Evolutionary conservation across 148 eudicot species (phyloP).

Genomic region (Agrostemma githago): DNA sequence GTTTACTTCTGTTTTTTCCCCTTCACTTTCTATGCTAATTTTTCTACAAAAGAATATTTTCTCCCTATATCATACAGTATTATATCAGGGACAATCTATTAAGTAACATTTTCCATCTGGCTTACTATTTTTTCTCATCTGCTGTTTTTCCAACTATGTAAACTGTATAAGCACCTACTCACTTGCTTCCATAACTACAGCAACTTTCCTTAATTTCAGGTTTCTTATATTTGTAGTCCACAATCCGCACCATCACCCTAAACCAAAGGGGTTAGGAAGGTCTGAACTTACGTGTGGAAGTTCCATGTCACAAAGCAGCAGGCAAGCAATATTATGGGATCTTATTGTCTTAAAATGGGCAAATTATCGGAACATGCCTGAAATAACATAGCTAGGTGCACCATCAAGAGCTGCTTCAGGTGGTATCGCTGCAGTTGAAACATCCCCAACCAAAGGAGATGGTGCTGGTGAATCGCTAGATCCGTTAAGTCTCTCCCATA

Average conservation of each 20-base stretch:
- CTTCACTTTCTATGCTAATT: background rate
- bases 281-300: too few species aligned
- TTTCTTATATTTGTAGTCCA: background rate
- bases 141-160: background rate
- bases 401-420: conserved; percentile 49
- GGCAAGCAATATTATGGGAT: background rate
- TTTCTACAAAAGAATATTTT: background rate
- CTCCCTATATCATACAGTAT: background rate
- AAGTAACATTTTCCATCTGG: background rate
- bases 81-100: background rate
- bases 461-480: conserved; percentile 44
- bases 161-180: background rate
- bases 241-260: background rate
- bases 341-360: background rate
- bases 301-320: background rate
- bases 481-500: conserved; percentile 65
- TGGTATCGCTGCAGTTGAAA: conserved; percentile 32
- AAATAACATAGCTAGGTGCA: conserved; percentile 23
- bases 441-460: conserved; percentile 23
- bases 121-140: background rate
- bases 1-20: background rate
- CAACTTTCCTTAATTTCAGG: background rate
- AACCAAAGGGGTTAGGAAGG: background rate
- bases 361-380: conserved; percentile 35
- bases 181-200: background rate